These are phyloP conservation scores for Daldinia vernicosa DNA, from an alignment of 495 filamentous ascomycete species.

Conservation along the genomic window DNA sequence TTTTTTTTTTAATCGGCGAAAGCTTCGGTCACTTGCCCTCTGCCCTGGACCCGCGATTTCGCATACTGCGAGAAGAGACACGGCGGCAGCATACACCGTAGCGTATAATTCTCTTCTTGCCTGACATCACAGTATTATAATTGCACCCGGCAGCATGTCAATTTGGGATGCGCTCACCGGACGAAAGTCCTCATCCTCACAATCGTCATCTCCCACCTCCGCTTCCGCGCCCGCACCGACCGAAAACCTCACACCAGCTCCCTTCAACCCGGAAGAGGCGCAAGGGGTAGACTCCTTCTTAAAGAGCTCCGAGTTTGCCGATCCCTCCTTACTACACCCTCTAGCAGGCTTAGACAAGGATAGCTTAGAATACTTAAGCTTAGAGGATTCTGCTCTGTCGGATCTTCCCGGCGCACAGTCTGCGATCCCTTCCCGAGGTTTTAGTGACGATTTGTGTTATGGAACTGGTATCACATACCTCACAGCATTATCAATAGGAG, in stretches of 20 bases:
- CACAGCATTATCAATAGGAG: constrained; percentile 82
- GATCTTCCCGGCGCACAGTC: constrained; percentile 86
- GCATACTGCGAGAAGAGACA: constrained; percentile 18
- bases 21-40: constrained; percentile 24
- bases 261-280: constrained; percentile 73
- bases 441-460: constrained; percentile 98
- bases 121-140: background rate
- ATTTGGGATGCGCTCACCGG: constrained; percentile 91
- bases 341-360: constrained; percentile 92
- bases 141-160: constrained; percentile 61
- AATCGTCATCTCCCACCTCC: constrained; percentile 44
- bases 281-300: constrained; percentile 88
- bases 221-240: constrained; percentile 49
- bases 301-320: constrained; percentile 71
- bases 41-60: constrained; percentile 23
- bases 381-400: constrained; percentile 91
- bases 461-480: constrained; percentile 95
- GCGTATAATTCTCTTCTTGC: constrained; percentile 11
- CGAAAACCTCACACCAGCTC: constrained; percentile 61
- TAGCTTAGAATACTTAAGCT: constrained; percentile 88
- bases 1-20: constrained; percentile 20
- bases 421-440: constrained; percentile 90
- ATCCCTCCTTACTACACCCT: constrained; percentile 90
- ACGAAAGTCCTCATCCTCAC: constrained; percentile 69
- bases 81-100: constrained; percentile 11